phyloP scores from a whole-genome alignment of 306 rosid species.

The Gastrolobium villosum region DNA sequence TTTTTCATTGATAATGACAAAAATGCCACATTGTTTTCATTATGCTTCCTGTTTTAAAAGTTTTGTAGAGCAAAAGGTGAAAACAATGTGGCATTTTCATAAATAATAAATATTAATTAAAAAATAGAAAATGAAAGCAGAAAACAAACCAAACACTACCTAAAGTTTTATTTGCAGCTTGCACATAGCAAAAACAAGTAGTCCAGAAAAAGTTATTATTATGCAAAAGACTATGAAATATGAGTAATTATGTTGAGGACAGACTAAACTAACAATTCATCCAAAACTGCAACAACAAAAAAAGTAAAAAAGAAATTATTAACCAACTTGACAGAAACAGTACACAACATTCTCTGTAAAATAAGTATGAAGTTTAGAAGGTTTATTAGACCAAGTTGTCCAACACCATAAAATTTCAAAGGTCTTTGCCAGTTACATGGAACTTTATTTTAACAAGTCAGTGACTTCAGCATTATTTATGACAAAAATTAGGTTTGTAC shows the following conservation, averaged over 20 bases:
- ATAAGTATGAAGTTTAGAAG: slow-evolving; percentile 17
- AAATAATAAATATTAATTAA: no score
- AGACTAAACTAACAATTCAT: background rate
- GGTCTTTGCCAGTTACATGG: background rate
- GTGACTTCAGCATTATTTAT: slow-evolving; percentile 23
- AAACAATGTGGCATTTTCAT: no score
- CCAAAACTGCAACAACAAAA: slow-evolving; percentile 9
- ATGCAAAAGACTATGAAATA: background rate
- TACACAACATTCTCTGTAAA: background rate
- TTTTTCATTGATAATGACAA: no score
- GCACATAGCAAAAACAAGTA: background rate
- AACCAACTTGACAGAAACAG: slow-evolving; percentile 28
- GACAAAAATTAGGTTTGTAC: slow-evolving; percentile 52
- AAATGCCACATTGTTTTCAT: no score
- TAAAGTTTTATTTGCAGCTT: background rate
- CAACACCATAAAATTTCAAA: slow-evolving; percentile 13
- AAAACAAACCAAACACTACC: slow-evolving; percentile 9
- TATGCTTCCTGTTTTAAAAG: no score
- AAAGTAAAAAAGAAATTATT: slow-evolving; percentile 13
- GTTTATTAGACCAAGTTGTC: slow-evolving; percentile 28
- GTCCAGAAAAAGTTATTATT: background rate
- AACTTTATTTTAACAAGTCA: slow-evolving; percentile 15
- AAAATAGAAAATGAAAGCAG: background rate
- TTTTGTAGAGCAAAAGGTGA: no score
- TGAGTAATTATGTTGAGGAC: background rate